These are phyloP conservation scores for Trichoderma aggressivum DNA, from an alignment of 2,329 filamentous ascomycete genomes.

Conservation along the genomic window DNA sequence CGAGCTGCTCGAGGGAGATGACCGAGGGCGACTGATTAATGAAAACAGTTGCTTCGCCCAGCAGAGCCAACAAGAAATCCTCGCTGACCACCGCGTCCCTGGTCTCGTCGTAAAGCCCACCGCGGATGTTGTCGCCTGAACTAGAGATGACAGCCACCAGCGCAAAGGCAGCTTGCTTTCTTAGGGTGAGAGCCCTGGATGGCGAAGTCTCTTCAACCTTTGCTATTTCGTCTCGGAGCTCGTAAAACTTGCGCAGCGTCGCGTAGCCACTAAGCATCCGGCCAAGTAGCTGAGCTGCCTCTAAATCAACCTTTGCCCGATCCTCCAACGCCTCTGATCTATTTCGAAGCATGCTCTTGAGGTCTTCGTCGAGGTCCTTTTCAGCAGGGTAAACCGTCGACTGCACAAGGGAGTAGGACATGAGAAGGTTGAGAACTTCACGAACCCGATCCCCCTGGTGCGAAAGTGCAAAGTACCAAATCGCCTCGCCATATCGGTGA, in stretches of 20 bases:
- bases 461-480: conserved; percentile 88
- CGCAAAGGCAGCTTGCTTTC: conserved; percentile 66
- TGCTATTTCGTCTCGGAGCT: conserved; percentile 63
- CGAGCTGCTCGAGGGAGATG: conserved; percentile 70
- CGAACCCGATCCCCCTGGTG: conserved; percentile 76
- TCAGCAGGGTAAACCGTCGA: conserved; percentile 75
- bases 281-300: conserved; percentile 79
- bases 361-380: conserved; percentile 67
- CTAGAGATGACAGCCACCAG: conserved; percentile 81
- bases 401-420: conserved; percentile 81
- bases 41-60: conserved; percentile 81
- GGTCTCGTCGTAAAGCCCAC: conserved; percentile 79
- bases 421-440: conserved; percentile 80
- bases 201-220: conserved; percentile 29
- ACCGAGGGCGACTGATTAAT: conserved; percentile 54
- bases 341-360: conserved; percentile 66
- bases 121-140: conserved; percentile 85
- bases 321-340: conserved; percentile 69
- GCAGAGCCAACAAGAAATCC: conserved; percentile 77
- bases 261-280: conserved; percentile 89
- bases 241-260: conserved; percentile 84
- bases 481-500: conserved; percentile 76
- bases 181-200: conserved; percentile 54
- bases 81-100: conserved; percentile 82
- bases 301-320: conserved; percentile 70